These are phyloP conservation scores for Rhodofomes roseus DNA, from an alignment of 1,284 basidiomycete species.

Conservation along the genomic window DNA sequence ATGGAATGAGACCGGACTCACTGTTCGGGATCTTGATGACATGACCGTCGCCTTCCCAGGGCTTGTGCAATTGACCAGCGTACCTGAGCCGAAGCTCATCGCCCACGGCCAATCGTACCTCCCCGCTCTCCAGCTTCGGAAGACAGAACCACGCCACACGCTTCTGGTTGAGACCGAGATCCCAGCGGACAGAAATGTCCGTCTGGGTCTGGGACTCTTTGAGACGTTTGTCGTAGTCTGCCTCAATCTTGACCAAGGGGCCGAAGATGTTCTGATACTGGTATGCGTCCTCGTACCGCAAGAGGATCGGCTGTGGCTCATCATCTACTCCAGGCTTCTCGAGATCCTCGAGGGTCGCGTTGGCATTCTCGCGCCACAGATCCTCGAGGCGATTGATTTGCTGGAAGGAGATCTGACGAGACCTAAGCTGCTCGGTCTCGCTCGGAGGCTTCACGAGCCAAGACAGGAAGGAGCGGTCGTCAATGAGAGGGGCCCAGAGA, in stretches of 20 bases:
- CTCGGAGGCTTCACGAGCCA: conserved; percentile 98
- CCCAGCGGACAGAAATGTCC: conserved; percentile 95
- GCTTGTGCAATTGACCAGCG: conserved; percentile 82
- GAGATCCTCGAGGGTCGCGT: conserved; percentile 92
- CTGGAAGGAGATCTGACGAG: conserved; percentile 92
- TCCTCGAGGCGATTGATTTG: conserved; percentile 98
- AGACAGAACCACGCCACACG: conserved; percentile 95
- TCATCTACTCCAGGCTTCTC: conserved; percentile 97
- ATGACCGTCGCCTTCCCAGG: conserved; percentile 97
- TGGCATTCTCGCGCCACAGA: conserved; percentile 95
- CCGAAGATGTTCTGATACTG: conserved; percentile 99
- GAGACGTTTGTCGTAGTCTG: conserved; percentile 96
- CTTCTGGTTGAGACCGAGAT: conserved; percentile 96
- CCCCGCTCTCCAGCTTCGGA: conserved; percentile 97
- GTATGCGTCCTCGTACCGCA: conserved; percentile 96
- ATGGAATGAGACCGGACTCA: conserved; percentile 34
- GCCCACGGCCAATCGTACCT: conserved; percentile 94
- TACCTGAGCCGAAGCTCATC: conserved; percentile 94
- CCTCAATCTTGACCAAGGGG: conserved; percentile 98
- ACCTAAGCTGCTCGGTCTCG: conserved; percentile 92
- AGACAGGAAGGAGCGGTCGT: conserved; percentile 96
- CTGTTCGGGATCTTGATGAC: conserved; percentile 99
- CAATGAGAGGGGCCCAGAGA: conserved; percentile 97
- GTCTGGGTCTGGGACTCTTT: conserved; percentile 99
- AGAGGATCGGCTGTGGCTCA: conserved; percentile 88